Evolutionary conservation across 768 basidiomycete genomes (phyloP).

Genomic region (Pleurotus djamor): DNA sequence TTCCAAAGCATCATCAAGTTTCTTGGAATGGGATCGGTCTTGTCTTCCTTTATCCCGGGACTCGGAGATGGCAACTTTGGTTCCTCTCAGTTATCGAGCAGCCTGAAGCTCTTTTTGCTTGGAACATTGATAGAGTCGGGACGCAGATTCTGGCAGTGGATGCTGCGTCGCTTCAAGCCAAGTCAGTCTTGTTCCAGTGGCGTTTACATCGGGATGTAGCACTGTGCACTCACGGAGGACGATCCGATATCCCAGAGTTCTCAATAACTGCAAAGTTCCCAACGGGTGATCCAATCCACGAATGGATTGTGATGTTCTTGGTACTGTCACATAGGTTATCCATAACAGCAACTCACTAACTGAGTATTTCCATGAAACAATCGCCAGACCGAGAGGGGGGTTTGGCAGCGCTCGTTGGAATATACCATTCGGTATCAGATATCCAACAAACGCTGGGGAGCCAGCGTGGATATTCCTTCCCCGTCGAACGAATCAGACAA

Average conservation of each 20-base stretch:
- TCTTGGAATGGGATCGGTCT: not conserved
- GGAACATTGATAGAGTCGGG: constrained; percentile 10
- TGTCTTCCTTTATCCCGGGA: not conserved
- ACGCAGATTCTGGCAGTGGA: constrained; percentile 19
- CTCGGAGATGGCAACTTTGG: not conserved
- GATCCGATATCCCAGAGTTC: constrained; percentile 27
- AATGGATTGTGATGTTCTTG: constrained; percentile 45
- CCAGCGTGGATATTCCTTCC: constrained; percentile 8
- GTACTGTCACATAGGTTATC: constrained; percentile 26
- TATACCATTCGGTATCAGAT: constrained; percentile 34
- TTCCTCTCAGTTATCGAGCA: constrained; percentile 7
- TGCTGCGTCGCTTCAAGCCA: constrained; percentile 30
- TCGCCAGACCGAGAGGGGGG: constrained; percentile 30
- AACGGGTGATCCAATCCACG: constrained; percentile 44
- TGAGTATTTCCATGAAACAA: no score
- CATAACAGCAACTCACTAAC: not conserved
- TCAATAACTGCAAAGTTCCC: constrained; percentile 41
- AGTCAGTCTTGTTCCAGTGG: constrained; percentile 25
- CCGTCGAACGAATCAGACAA: no score
- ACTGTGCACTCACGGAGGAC: no score
- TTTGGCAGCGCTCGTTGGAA: constrained; percentile 40
- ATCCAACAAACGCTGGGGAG: constrained; percentile 13
- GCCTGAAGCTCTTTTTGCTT: constrained; percentile 5
- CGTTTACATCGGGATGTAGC: no score
- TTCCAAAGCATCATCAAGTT: not conserved